A percentile compares a stretch with the other conserved stretches of the same genome.
Evolutionary conservation across 1,139 yeast species (phyloP).

Genomic region (Pichia sp.): DNA sequence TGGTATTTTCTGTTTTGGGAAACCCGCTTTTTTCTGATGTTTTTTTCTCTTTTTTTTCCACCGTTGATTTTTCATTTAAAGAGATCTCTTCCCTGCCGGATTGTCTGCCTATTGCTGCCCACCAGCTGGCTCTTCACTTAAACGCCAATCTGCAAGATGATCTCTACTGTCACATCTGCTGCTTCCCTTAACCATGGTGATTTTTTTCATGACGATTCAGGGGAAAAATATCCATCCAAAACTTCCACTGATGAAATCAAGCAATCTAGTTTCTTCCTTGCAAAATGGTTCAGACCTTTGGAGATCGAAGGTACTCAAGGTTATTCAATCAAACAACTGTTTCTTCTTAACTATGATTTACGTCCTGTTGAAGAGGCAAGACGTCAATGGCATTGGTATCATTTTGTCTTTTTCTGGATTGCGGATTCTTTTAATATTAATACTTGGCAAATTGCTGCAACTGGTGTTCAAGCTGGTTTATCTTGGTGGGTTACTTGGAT

Average conservation of each 20-base stretch:
- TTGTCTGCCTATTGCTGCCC: background rate
- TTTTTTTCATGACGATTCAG: background rate
- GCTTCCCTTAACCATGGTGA: background rate
- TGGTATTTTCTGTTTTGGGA: background rate
- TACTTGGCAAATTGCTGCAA: constrained; percentile 87
- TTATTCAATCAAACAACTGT: constrained; percentile 45
- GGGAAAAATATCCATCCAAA: constrained; percentile 19
- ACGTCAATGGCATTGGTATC: constrained; percentile 77
- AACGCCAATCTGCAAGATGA: background rate
- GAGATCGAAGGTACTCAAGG: constrained; percentile 26
- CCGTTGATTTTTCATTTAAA: background rate
- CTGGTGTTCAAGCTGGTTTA: constrained; percentile 67
- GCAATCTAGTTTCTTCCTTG: constrained; percentile 32
- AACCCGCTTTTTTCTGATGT: background rate
- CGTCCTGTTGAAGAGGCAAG: constrained; percentile 66
- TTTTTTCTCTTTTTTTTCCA: background rate
- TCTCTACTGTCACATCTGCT: background rate
- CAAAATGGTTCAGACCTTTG: constrained; percentile 42
- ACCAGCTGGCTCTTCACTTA: no score
- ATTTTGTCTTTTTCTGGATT: constrained; percentile 73
- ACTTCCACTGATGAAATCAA: constrained; percentile 26
- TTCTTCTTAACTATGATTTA: constrained; percentile 65
- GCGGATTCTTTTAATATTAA: constrained; percentile 84
- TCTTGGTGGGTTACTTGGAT: constrained; percentile 91
- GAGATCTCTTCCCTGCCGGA: background rate